These are phyloP conservation scores for Bipolaris gigantea DNA, from an alignment of 2,329 filamentous ascomycete genomes.

Conservation along the genomic window DNA sequence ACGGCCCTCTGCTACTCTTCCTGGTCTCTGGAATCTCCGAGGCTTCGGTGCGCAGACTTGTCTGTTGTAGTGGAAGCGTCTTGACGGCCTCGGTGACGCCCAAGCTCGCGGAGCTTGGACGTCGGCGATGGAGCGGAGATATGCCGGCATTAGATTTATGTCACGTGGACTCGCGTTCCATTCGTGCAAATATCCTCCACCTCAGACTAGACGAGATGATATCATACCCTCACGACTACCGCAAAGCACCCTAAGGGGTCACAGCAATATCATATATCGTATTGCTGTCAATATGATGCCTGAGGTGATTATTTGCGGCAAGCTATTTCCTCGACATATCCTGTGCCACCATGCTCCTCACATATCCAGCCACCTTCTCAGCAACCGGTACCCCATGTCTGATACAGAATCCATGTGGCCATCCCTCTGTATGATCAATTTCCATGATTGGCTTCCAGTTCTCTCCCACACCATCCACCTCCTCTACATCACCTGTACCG, in stretches of 20 bases:
- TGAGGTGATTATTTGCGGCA: not conserved
- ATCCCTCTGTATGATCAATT: conserved; percentile 56
- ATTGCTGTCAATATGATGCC: not conserved
- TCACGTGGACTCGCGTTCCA: conserved; percentile 8
- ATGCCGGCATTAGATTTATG: conserved; percentile 1
- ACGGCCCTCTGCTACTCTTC: conserved; percentile 13
- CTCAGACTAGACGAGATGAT: no score
- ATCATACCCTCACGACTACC: no score
- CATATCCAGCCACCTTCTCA: conserved; percentile 53
- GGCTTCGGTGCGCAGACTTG: not conserved
- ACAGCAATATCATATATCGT: not conserved
- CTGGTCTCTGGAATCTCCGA: not conserved
- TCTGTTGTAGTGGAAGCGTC: conserved; percentile 7
- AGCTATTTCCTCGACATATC: conserved; percentile 19
- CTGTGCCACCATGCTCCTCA: conserved; percentile 46
- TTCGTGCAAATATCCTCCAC: not conserved
- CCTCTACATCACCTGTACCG: conserved; percentile 18
- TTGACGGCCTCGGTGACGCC: conserved; percentile 4
- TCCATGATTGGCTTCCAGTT: conserved; percentile 56
- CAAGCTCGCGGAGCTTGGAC: conserved; percentile 11
- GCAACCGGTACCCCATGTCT: conserved; percentile 54
- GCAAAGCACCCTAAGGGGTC: no score
- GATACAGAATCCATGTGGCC: conserved; percentile 64
- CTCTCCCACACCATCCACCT: conserved; percentile 28
- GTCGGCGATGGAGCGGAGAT: conserved; percentile 12